phyloP scores from a whole-genome alignment of 495 filamentous ascomycete genomes.

The Evansstolkia leycettana region DNA sequence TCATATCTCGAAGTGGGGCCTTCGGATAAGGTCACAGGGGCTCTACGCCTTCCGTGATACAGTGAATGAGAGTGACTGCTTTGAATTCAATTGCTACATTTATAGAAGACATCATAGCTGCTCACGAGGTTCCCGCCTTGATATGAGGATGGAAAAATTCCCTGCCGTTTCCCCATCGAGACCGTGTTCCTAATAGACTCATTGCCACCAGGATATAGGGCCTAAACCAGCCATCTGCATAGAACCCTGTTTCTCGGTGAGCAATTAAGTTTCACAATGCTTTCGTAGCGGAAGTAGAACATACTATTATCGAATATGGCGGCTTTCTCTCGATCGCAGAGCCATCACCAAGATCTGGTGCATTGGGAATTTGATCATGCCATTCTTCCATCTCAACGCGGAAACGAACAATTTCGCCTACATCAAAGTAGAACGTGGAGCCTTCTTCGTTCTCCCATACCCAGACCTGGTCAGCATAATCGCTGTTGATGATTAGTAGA shows the following conservation, averaged over 20 bases:
- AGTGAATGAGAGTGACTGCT: no score
- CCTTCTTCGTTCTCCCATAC: conserved; percentile 64
- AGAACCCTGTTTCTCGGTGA: no score
- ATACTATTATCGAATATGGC: conserved; percentile 57
- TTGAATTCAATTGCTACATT: no score
- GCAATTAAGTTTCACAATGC: conserved; percentile 1
- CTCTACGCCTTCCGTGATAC: no score
- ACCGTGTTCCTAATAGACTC: no score
- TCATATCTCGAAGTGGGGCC: no score
- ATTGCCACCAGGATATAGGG: conserved; percentile 38
- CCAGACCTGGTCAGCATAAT: conserved; percentile 64
- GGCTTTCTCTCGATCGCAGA: conserved; percentile 38
- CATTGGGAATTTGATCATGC: conserved; percentile 71
- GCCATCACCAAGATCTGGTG: conserved; percentile 41
- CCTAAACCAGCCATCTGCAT: conserved; percentile 41
- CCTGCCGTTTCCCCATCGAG: no score
- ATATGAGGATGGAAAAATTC: no score
- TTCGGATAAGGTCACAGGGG: no score
- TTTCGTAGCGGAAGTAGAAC: conserved; percentile 11
- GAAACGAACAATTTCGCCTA: conserved; percentile 75
- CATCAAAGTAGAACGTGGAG: conserved; percentile 69
- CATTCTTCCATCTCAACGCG: conserved; percentile 75
- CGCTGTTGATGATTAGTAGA: conserved; percentile 31
- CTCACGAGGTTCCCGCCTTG: no score
- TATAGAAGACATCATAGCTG: no score